phyloP scores from a whole-genome alignment of 2,329 filamentous ascomycete genomes.

The Alternaria alternata region DNA sequence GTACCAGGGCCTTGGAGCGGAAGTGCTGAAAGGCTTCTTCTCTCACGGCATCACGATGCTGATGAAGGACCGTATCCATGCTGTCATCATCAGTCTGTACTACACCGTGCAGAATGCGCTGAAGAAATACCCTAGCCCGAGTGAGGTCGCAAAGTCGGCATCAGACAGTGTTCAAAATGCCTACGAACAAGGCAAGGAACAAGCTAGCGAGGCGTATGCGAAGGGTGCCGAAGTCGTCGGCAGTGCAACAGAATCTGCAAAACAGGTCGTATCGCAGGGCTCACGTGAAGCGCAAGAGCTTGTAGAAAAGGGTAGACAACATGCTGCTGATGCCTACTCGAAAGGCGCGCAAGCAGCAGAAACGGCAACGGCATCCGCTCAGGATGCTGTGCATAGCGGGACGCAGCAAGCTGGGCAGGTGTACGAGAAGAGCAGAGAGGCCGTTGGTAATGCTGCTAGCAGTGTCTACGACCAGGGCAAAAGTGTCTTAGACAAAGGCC shows the following conservation, averaged over 20 bases:
- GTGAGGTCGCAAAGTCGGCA: slow-evolving; percentile 49
- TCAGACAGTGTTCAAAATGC: slow-evolving; percentile 40
- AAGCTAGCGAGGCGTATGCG: slow-evolving; percentile 27
- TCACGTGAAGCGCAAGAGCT: slow-evolving; percentile 36
- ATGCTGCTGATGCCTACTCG: slow-evolving; percentile 21
- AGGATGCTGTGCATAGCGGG: slow-evolving; percentile 12
- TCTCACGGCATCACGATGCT: slow-evolving; percentile 88
- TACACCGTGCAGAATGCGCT: slow-evolving; percentile 66
- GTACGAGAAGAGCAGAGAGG: slow-evolving; percentile 5
- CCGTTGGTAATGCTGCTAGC: slow-evolving; percentile 6
- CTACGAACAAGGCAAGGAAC: slow-evolving; percentile 45
- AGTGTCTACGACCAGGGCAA: slow-evolving; percentile 24
- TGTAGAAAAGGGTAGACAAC: slow-evolving; percentile 39
- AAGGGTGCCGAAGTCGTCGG: slow-evolving; percentile 38
- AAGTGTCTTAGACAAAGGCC: slow-evolving; percentile 34
- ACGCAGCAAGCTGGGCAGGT: slow-evolving; percentile 16
- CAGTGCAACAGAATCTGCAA: slow-evolving; percentile 35
- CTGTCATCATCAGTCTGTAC: slow-evolving; percentile 75
- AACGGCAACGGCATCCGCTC: slow-evolving; percentile 9
- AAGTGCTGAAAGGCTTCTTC: slow-evolving; percentile 84
- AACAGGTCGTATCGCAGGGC: slow-evolving; percentile 36
- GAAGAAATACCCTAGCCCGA: slow-evolving; percentile 52
- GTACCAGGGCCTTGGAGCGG: slow-evolving; percentile 78
- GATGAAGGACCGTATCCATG: slow-evolving; percentile 80
- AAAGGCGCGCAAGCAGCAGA: slow-evolving; percentile 19